Evolutionary conservation across 495 filamentous ascomycete genomes (phyloP).

Genomic region (Neurospora africana): DNA sequence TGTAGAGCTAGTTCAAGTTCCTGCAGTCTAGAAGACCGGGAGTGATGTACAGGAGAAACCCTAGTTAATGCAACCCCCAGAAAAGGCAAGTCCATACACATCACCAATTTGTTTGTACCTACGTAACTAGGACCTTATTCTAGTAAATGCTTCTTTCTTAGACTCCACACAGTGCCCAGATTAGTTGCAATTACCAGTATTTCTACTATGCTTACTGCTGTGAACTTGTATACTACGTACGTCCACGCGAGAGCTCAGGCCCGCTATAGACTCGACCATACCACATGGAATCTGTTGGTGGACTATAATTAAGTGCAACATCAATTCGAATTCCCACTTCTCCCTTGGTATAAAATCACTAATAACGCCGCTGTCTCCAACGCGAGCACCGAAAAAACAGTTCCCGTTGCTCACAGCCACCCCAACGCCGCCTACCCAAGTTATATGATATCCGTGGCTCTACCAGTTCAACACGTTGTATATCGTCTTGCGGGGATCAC

Average conservation of each 20-base stretch:
- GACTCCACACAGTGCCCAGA: too few species aligned
- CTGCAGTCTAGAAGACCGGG: too few species aligned
- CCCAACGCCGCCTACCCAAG: not conserved
- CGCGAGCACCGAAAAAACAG: not conserved
- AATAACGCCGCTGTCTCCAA: not conserved
- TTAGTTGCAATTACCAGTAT: too few species aligned
- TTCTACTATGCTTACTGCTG: too few species aligned
- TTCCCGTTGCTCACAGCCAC: not conserved
- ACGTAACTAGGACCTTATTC: too few species aligned
- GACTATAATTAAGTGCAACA: not conserved
- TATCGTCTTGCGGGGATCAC: constrained; percentile 28
- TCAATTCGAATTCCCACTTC: not conserved
- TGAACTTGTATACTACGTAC: not conserved
- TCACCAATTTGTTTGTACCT: too few species aligned
- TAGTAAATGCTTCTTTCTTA: too few species aligned
- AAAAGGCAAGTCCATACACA: too few species aligned
- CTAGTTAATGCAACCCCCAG: too few species aligned
- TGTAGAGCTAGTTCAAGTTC: not conserved
- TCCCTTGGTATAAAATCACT: not conserved
- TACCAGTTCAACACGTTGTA: constrained; percentile 30
- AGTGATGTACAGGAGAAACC: too few species aligned
- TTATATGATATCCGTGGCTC: not conserved
- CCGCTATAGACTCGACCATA: not conserved
- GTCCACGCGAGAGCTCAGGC: not conserved
- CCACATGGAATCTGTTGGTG: not conserved